These are phyloP conservation scores for Globisporangium abappressorium DNA, from an alignment of 352 stramenopile species.

Conservation along the genomic window DNA sequence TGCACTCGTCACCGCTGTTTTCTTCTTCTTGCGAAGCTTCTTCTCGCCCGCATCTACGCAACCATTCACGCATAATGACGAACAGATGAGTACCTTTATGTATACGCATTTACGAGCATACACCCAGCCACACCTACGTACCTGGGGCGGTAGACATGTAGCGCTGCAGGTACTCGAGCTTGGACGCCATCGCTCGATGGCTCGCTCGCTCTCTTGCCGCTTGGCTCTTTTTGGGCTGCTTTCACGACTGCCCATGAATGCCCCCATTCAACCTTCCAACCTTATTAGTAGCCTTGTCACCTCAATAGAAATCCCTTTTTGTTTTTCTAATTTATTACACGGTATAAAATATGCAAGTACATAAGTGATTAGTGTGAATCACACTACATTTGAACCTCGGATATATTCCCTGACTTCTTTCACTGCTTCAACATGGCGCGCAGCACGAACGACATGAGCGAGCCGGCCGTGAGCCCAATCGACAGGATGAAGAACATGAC, in stretches of 20 bases:
- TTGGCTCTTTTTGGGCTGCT: neutral
- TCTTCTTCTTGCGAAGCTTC: conserved; percentile 52
- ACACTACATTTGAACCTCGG: neutral
- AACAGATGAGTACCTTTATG: neutral
- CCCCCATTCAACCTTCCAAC: neutral
- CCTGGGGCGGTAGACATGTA: conserved; percentile 51
- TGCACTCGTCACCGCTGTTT: conserved; percentile 12
- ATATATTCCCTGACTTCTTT: neutral
- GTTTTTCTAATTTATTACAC: too few relatives aligned
- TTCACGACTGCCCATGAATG: neutral
- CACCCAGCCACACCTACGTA: conserved; percentile 16
- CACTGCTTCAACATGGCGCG: conserved; percentile 73
- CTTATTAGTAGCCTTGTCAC: neutral
- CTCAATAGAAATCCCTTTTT: neutral
- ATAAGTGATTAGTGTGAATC: neutral
- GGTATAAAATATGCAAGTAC: neutral
- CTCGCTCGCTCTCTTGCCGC: too few relatives aligned
- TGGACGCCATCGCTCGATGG: conserved; percentile 37
- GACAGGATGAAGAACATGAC: conserved; percentile 85
- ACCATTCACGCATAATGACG: neutral
- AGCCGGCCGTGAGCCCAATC: conserved; percentile 62
- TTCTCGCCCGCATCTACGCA: conserved; percentile 35
- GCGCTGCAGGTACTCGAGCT: conserved; percentile 79
- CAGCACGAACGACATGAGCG: conserved; percentile 75
- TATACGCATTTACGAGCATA: neutral